Percentiles rank a stretch among this genome's conserved stretches.
Evolutionary conservation across 2,329 filamentous ascomycete species (phyloP).

Genomic region (Parafenestella ontariensis): DNA sequence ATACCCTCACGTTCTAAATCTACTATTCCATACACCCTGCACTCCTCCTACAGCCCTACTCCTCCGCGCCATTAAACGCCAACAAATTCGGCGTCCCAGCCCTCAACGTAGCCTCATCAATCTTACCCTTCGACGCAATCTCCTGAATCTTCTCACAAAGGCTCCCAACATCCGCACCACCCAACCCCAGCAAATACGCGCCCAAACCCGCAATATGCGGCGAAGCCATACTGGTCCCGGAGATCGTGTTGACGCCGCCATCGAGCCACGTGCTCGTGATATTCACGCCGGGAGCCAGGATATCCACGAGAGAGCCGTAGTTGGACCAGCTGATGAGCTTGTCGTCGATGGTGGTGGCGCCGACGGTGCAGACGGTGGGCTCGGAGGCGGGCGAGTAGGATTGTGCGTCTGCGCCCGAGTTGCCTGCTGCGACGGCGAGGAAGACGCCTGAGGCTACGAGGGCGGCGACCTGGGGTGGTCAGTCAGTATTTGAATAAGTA

Average conservation of each 20-base stretch:
- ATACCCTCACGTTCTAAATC: too few species aligned
- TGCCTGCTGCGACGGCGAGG: conserved; percentile 49
- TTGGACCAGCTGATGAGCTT: conserved; percentile 45
- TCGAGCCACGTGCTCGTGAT: conserved; percentile 56
- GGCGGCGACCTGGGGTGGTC: conserved; percentile 41
- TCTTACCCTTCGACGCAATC: conserved; percentile 48
- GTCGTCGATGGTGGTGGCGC: conserved; percentile 42
- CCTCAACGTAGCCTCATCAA: conserved; percentile 45
- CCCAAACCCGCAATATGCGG: conserved; percentile 73
- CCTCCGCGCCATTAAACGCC: conserved; percentile 57
- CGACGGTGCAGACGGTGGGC: conserved; percentile 48
- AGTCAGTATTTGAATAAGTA: too few species aligned
- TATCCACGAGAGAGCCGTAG: conserved; percentile 43
- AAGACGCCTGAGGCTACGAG: conserved; percentile 45
- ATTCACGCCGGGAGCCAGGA: conserved; percentile 48
- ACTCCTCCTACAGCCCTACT: too few species aligned
- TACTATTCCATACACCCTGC: too few species aligned
- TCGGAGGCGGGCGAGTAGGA: conserved; percentile 45
- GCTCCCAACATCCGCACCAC: conserved; percentile 37
- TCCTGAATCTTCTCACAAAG: conserved; percentile 57
- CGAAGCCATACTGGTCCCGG: conserved; percentile 71
- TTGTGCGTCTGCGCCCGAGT: conserved; percentile 34
- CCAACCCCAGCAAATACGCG: conserved; percentile 68
- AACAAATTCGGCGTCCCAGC: conserved; percentile 57
- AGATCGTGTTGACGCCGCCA: conserved; percentile 54